phyloP scores from a whole-genome alignment of 2,329 filamentous ascomycete genomes.

The Pseudomassariella vexata region DNA sequence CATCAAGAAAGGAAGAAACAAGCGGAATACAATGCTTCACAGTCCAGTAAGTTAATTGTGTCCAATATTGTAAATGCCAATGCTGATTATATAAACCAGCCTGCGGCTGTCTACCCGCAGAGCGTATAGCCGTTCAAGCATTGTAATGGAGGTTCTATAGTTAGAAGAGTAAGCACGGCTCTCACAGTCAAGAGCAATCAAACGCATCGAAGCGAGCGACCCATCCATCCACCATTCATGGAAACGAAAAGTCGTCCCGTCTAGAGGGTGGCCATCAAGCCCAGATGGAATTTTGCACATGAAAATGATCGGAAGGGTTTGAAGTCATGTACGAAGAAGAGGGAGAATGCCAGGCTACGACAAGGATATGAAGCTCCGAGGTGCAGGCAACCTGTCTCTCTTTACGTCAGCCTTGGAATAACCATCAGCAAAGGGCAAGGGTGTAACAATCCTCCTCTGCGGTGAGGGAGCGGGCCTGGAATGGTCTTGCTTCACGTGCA shows the following conservation, averaged over 20 bases:
- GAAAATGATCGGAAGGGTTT: too few species aligned
- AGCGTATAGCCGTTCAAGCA: slow-evolving; percentile 38
- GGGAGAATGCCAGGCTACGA: slow-evolving; percentile 1
- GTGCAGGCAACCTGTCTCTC: slow-evolving; percentile 3
- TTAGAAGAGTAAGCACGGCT: neutral
- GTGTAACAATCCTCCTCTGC: slow-evolving; percentile 4
- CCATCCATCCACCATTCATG: too few species aligned
- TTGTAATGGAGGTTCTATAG: neutral
- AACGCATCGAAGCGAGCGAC: too few species aligned
- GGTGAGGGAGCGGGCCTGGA: slow-evolving; percentile 4
- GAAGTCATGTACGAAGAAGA: neutral
- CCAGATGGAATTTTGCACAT: neutral
- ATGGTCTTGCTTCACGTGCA: slow-evolving; percentile 5
- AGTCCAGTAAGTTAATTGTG: slow-evolving; percentile 70
- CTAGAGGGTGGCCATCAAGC: too few species aligned
- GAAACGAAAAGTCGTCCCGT: too few species aligned
- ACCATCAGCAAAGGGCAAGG: slow-evolving; percentile 3
- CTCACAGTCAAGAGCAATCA: neutral
- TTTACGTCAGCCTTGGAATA: too few species aligned
- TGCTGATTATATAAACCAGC: slow-evolving; percentile 29
- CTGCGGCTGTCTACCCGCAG: slow-evolving; percentile 50
- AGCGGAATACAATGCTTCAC: slow-evolving; percentile 91
- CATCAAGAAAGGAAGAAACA: slow-evolving; percentile 96
- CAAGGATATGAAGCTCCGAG: slow-evolving; percentile 3
- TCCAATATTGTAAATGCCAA: slow-evolving; percentile 5